phyloP scores from a whole-genome alignment of 2,329 filamentous ascomycete species.

The Colletotrichum filicis region DNA sequence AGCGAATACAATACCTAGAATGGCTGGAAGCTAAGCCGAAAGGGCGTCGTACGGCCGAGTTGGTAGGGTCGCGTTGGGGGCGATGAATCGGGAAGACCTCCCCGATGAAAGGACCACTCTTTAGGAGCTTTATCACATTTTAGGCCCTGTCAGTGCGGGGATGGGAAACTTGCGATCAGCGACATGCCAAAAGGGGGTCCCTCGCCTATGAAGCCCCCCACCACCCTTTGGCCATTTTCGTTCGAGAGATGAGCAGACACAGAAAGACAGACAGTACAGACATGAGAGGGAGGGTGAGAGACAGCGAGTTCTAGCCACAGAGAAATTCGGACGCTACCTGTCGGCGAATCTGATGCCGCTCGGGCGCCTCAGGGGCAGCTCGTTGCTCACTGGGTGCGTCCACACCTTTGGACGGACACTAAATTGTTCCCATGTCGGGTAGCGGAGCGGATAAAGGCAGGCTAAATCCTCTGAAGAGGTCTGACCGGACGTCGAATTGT shows the following conservation, averaged over 20 bases:
- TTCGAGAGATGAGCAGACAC: not conserved
- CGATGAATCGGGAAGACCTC: constrained; percentile 14
- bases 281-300: not conserved
- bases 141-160: constrained; percentile 23
- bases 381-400: not conserved
- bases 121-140: not conserved
- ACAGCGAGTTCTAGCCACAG: not conserved
- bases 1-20: not conserved
- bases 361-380: constrained; percentile 2
- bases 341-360: not conserved
- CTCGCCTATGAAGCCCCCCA: not conserved
- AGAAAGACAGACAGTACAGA: not conserved
- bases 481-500: constrained; percentile 1
- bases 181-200: constrained; percentile 3
- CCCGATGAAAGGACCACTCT: not conserved
- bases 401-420: not conserved
- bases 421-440: not conserved
- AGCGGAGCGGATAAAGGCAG: not conserved
- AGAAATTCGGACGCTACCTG: not conserved
- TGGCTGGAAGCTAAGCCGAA: not conserved
- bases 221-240: not conserved
- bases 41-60: not conserved
- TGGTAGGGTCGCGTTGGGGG: constrained; percentile 13
- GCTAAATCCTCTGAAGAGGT: not conserved
- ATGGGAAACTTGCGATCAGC: not conserved